phyloP scores from a whole-genome alignment of 2,329 filamentous ascomycete species.

The Colletotrichum sp. region DNA sequence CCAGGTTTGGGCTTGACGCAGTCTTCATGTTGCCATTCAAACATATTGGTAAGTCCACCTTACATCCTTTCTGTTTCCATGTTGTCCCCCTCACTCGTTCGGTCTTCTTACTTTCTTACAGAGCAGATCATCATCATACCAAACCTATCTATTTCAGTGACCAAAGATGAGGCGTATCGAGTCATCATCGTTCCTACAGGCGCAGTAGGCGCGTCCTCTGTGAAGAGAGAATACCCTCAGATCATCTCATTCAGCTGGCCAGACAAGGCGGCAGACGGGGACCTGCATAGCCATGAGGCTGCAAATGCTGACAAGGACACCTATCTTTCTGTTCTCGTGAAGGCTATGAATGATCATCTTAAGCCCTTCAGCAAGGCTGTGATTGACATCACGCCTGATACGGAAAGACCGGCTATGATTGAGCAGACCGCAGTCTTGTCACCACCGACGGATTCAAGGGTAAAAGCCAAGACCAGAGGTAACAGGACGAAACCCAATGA shows the following conservation, averaged over 20 bases:
- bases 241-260: not conserved
- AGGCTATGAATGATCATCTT: not conserved
- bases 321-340: not conserved
- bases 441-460: not conserved
- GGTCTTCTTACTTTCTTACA: not conserved
- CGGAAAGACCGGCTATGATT: not conserved
- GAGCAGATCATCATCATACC: not conserved
- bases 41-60: not conserved
- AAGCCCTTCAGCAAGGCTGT: not conserved
- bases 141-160: not conserved
- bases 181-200: not conserved
- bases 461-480: not conserved
- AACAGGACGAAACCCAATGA: not conserved
- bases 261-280: not conserved
- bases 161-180: not conserved
- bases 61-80: no score
- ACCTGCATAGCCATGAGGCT: not conserved
- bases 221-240: not conserved
- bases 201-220: not conserved
- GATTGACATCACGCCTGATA: not conserved
- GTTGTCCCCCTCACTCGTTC: rapidly evolving
- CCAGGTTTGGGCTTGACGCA: no score
- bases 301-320: not conserved
- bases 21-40: no score
- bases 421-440: not conserved